These are phyloP conservation scores for Borovskyia barvae DNA, from an alignment of 208 protist species.

Conservation along the genomic window DNA sequence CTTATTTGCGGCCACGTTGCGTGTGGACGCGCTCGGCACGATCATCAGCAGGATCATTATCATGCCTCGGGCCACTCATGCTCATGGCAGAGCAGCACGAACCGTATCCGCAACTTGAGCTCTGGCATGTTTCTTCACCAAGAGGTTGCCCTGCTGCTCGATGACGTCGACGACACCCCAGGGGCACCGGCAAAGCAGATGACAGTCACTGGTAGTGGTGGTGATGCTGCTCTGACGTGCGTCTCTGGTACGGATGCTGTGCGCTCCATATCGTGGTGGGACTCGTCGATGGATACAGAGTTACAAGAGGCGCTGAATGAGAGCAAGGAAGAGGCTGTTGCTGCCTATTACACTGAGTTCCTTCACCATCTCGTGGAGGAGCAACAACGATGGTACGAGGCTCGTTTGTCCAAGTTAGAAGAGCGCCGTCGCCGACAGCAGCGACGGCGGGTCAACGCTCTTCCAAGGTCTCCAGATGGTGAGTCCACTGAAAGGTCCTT, in stretches of 20 bases:
- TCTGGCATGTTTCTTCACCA: conserved; percentile 76
- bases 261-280: conserved; percentile 31
- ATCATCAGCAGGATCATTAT: conserved; percentile 63
- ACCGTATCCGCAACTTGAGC: conserved; percentile 64
- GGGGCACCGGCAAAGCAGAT: background rate
- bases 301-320: conserved; percentile 33
- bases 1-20: conserved; percentile 77
- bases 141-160: conserved; percentile 67
- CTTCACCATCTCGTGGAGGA: conserved; percentile 31
- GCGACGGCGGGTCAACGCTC: background rate
- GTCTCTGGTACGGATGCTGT: conserved; percentile 13
- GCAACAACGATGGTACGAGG: conserved; percentile 35
- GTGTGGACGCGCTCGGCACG: conserved; percentile 56
- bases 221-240: background rate
- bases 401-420: conserved; percentile 20
- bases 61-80: conserved; percentile 65
- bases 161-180: conserved; percentile 25
- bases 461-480: background rate
- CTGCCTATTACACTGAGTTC: conserved; percentile 32
- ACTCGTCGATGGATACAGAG: conserved; percentile 28
- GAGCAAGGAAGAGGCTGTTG: conserved; percentile 46
- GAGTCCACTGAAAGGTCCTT: background rate
- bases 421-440: conserved; percentile 33
- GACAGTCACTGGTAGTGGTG: background rate
- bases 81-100: conserved; percentile 65